A percentile compares a stretch with the other conserved stretches of the same genome.
These are phyloP conservation scores for Inga leiocalycina DNA, from an alignment of 306 rosid genomes.

Conservation along the genomic window DNA sequence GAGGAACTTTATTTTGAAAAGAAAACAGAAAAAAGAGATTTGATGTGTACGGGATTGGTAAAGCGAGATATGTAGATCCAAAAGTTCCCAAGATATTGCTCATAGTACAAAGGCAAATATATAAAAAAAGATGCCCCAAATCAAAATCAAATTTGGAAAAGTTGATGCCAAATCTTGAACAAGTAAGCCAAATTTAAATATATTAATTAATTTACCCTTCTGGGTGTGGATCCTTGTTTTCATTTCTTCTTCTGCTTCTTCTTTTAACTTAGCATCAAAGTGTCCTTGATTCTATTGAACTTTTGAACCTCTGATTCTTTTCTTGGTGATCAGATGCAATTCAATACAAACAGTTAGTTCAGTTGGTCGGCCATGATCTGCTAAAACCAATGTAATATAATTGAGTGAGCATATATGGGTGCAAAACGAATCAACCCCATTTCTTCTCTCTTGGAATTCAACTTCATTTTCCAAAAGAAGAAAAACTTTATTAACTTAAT, in stretches of 20 bases:
- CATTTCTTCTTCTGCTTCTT: background rate
- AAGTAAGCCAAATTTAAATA: conserved; percentile 22
- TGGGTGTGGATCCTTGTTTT: conserved; percentile 21
- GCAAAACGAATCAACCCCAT: background rate
- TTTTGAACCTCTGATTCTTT: conserved; percentile 42
- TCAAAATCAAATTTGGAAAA: conserved; percentile 45
- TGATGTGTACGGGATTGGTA: conserved; percentile 52
- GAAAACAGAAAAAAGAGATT: conserved; percentile 28
- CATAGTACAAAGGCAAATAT: conserved; percentile 42
- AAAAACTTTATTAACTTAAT: background rate
- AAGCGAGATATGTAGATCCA: conserved; percentile 52
- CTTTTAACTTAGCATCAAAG: conserved; percentile 22
- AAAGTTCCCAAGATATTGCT: conserved; percentile 44
- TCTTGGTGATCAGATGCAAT: conserved; percentile 46
- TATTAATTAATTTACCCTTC: conserved; percentile 17
- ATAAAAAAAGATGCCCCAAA: conserved; percentile 55
- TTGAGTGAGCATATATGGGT: background rate
- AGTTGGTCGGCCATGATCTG: conserved; percentile 58
- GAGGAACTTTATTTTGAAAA: conserved; percentile 11
- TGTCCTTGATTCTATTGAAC: conserved; percentile 51
- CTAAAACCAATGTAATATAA: background rate
- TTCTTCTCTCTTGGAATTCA: background rate
- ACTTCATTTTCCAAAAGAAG: background rate
- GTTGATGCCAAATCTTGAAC: conserved; percentile 62
- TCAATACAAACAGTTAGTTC: conserved; percentile 56